Percentiles rank a stretch among this genome's conserved stretches.
Conservation (phyloP, 305 asterid species). For the Fraxinus latifolia region DNA sequence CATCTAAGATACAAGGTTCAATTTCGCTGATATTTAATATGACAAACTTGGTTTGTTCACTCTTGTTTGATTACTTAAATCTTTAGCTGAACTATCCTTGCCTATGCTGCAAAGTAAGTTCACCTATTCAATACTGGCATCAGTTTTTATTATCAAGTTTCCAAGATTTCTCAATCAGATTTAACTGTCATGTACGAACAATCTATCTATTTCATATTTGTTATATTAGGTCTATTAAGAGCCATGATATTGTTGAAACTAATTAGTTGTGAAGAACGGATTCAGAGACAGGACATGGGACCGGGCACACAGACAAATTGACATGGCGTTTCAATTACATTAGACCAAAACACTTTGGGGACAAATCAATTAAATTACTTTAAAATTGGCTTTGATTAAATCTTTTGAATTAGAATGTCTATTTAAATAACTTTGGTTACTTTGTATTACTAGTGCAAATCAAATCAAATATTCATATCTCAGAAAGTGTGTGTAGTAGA, state of each 20-base stretch:
- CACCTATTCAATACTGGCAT: constrained; percentile 9
- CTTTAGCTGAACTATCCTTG: constrained; percentile 8
- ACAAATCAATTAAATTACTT: neutral
- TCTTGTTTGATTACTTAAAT: constrained; percentile 12
- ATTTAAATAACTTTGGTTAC: neutral
- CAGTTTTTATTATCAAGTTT: constrained; percentile 6
- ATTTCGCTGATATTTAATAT: neutral
- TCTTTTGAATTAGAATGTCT: neutral
- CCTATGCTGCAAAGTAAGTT: constrained; percentile 6
- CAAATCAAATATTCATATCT: neutral
- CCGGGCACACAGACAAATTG: neutral
- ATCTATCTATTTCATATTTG: neutral
- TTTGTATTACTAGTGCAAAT: neutral
- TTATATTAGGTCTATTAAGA: constrained; percentile 6
- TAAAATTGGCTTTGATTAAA: neutral
- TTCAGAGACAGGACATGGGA: neutral
- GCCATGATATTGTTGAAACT: neutral
- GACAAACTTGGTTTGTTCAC: constrained; percentile 2
- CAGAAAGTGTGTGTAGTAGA: neutral
- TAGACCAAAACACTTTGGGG: neutral
- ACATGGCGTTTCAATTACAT: neutral
- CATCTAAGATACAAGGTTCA: constrained; percentile 93
- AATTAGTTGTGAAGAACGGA: neutral
- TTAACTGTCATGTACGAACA: constrained; percentile 12
- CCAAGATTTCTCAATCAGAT: constrained; percentile 3